A percentile compares a stretch with the other conserved stretches of the same genome.
These are phyloP conservation scores for Sinapis alba DNA, from an alignment of 441 rosid species.

Conservation along the genomic window DNA sequence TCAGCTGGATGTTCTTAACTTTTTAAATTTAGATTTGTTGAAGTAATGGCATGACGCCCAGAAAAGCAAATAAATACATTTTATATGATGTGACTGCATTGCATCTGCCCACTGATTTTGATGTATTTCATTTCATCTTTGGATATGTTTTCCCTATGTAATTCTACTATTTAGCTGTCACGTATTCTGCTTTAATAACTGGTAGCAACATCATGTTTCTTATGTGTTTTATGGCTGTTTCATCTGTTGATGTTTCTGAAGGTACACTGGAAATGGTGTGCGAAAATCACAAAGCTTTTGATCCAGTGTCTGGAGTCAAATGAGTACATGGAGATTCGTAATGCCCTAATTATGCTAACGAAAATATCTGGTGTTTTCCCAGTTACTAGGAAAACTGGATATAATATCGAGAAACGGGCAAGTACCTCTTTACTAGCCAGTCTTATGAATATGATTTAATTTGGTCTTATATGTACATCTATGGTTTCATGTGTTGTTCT, in stretches of 20 bases:
- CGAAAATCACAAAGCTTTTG: conserved; percentile 89
- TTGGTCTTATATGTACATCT: conserved; percentile 15
- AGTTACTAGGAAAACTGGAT: conserved; percentile 95
- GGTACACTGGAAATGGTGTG: conserved; percentile 99
- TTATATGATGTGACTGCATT: conserved; percentile 1
- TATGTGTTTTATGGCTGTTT: conserved; percentile 20
- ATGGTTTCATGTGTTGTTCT: conserved; percentile 24
- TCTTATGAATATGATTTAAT: conserved; percentile 21
- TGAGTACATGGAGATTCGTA: conserved; percentile 99
- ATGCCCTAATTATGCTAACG: conserved; percentile 93
- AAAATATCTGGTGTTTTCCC: conserved; percentile 97
- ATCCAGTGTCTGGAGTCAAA: conserved; percentile 97
- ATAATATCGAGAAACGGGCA: conserved; percentile 98
- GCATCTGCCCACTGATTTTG: conserved; percentile 18
- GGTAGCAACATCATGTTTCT: conserved; percentile 23
- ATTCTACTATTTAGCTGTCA: conserved; percentile 7
- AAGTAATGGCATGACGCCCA: conserved; percentile 1
- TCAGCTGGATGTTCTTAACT: conserved; percentile 6
- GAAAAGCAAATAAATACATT: conserved; percentile 3
- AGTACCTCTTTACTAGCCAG: conserved; percentile 29
- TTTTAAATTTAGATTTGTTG: neutral
- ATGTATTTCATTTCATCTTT: conserved; percentile 14
- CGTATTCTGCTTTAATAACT: conserved; percentile 16
- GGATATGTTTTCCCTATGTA: conserved; percentile 6
- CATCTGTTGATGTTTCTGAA: conserved; percentile 42